Percentiles rank a stretch among this genome's conserved stretches.
Evolutionary conservation across 441 rosid species (phyloP).

Genomic region (Syzygium syzygioides): DNA sequence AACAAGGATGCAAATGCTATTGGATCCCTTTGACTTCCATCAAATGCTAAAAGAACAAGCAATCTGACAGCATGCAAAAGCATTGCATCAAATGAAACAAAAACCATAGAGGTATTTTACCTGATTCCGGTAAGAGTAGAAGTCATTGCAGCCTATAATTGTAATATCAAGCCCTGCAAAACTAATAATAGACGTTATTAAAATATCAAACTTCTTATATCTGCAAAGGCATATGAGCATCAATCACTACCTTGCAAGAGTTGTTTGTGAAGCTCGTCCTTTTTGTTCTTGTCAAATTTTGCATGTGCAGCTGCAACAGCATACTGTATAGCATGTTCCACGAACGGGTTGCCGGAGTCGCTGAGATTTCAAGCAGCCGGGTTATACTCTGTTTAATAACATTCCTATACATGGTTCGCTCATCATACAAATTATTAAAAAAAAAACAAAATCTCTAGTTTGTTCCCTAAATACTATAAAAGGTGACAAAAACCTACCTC

Average conservation of each 20-base stretch:
- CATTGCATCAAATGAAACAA: background rate
- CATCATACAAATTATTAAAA: background rate
- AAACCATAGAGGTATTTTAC: constrained; percentile 24
- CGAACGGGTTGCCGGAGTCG: constrained; percentile 83
- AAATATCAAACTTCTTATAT: background rate
- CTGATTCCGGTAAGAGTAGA: constrained; percentile 95
- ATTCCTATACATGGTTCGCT: background rate
- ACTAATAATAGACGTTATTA: background rate
- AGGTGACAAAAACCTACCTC: constrained; percentile 41
- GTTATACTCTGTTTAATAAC: background rate
- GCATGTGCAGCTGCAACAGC: constrained; percentile 78
- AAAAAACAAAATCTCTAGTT: background rate
- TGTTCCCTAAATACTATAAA: background rate
- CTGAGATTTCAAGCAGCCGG: constrained; percentile 28
- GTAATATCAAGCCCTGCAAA: constrained; percentile 87
- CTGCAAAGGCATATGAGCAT: background rate
- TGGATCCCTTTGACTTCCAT: background rate
- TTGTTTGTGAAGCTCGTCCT: constrained; percentile 50
- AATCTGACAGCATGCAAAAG: background rate
- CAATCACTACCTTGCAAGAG: constrained; percentile 67
- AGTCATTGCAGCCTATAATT: constrained; percentile 88
- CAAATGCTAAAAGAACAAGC: background rate
- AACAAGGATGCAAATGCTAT: background rate
- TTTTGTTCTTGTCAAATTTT: constrained; percentile 38
- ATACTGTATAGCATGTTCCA: constrained; percentile 78